phyloP scores from a whole-genome alignment of 352 stramenopile species.

The Globisporangium spinosum region DNA sequence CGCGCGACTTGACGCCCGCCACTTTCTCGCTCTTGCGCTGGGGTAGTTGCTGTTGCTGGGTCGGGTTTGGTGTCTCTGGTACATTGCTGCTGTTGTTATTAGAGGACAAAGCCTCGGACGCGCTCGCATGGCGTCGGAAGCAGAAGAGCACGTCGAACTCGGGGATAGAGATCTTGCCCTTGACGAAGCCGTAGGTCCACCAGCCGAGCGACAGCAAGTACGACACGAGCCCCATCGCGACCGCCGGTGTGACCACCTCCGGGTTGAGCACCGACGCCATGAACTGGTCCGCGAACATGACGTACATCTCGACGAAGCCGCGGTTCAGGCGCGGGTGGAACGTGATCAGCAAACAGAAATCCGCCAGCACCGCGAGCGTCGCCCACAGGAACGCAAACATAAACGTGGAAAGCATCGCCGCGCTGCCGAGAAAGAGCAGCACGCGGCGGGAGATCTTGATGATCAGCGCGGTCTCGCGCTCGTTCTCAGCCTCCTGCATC shows the following conservation, averaged over 20 bases:
- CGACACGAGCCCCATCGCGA: conserved; percentile 38
- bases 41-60: neutral
- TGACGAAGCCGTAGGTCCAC: conserved; percentile 50
- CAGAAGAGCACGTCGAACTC: conserved; percentile 42
- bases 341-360: conserved; percentile 66
- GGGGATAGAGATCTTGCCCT: conserved; percentile 38
- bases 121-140: conserved; percentile 29
- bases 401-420: conserved; percentile 3
- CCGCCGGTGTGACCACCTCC: conserved; percentile 47
- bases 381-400: conserved; percentile 37
- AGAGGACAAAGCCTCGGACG: neutral
- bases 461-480: conserved; percentile 12
- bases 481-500: neutral
- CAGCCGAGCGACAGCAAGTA: conserved; percentile 37
- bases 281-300: conserved; percentile 60
- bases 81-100: neutral
- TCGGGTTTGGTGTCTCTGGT: neutral
- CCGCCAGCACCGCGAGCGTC: conserved; percentile 53
- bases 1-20: conserved; percentile 1
- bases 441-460: neutral
- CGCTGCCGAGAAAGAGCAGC: conserved; percentile 9
- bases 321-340: conserved; percentile 62
- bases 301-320: conserved; percentile 58
- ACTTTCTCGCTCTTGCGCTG: conserved; percentile 9
- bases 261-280: conserved; percentile 51